Evolutionary conservation across 2,329 filamentous ascomycete species (phyloP), one percentile per base, ranked within the genome.

Genomic region (Pezicula carpinea): DNA sequence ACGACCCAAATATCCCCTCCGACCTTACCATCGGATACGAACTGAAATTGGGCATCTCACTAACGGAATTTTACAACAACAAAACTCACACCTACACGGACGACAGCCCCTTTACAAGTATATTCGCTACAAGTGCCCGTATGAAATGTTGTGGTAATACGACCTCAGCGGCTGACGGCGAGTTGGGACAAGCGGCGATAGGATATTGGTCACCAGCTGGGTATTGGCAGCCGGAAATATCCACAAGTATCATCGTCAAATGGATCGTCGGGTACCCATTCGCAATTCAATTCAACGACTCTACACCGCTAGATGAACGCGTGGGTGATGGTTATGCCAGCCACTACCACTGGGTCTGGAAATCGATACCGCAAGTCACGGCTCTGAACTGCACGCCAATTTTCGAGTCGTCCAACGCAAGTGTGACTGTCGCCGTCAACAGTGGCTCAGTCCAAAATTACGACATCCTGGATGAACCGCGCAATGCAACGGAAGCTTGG

Each of bases 301-400:
- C 49, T 8, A 48, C 18, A 39, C 11, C 8, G 32, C 26, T 21
- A 23, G 23, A 5, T 17, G 5, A n/a, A n/a, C n/a, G 11, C 32
- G 15, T 14, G 19, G 18, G 38, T 13, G 6, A 39, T 39, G 32
- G 32, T 11, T 8, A 15, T 29, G 5, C 13, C 10, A 32, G 43
- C 42, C 29, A 45, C 14, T n/a, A 19, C 21, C 50, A 52, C 21
- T 51, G 44, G 41, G 38, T 48, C 3, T 54, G 49, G 47, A 46
- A 46, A 43, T 42, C 48, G 13, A 40, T 52, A 14, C 52, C 52
- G 1, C 33, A 50, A 39, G 47, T 54, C 6, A 50, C 46, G 13
- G 49, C 50, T 23, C 15, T 52, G 31, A 54, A 54, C 13, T 54
- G 52, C 32, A 46, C 44, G 13, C 49, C 52, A 7, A 45, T 52